These are phyloP conservation scores for Aspergillus sp. DNA, from an alignment of 2,329 filamentous ascomycete genomes.

Conservation along the genomic window DNA sequence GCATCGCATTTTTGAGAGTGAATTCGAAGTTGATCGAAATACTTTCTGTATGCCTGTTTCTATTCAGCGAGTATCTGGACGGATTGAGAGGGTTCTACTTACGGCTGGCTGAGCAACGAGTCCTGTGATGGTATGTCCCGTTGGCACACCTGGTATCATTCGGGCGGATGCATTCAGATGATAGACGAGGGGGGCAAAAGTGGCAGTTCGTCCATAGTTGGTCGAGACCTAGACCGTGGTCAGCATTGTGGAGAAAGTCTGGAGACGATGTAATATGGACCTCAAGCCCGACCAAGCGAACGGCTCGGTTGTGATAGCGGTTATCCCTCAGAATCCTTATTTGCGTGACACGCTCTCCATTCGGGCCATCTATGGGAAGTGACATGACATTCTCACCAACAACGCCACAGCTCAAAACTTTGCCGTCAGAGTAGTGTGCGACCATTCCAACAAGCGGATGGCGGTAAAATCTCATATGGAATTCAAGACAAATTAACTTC, in stretches of 20 bases:
- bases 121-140: conserved; percentile 8
- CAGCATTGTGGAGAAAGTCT: conserved; percentile 1
- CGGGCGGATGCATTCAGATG: background rate
- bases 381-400: conserved; percentile 6
- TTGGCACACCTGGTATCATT: conserved; percentile 2
- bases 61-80: background rate
- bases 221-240: conserved; percentile 11
- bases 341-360: conserved; percentile 12
- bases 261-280: conserved; percentile 1
- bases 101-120: conserved; percentile 2
- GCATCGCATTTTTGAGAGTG: conserved; percentile 10
- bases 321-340: conserved; percentile 2
- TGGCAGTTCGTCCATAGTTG: conserved; percentile 11
- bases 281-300: conserved; percentile 6
- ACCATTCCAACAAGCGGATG: conserved; percentile 11
- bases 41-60: background rate
- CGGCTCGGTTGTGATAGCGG: background rate
- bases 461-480: conserved; percentile 7
- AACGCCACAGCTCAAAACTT: conserved; percentile 6
- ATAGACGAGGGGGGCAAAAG: conserved; percentile 8
- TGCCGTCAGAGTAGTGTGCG: conserved; percentile 6
- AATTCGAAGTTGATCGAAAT: conserved; percentile 4
- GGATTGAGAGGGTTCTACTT: background rate
- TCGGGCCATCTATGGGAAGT: conserved; percentile 6
- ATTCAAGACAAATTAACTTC: conserved; percentile 7